phyloP scores from a whole-genome alignment of 148 eudicot species.

The Selenicereus undatus region DNA sequence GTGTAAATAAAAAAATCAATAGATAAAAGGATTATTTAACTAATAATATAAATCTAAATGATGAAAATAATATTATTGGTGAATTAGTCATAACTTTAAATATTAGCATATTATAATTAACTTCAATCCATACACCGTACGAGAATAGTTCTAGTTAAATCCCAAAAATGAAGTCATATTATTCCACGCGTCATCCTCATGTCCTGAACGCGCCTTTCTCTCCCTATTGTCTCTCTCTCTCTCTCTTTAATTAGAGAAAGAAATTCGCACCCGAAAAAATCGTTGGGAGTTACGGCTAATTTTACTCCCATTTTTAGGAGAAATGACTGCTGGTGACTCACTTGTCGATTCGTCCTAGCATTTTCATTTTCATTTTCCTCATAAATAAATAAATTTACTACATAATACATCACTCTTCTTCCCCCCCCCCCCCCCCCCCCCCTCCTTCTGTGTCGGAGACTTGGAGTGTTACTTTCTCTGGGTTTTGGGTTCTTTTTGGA shows the following conservation, averaged over 20 bases:
- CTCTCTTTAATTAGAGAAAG: not conserved
- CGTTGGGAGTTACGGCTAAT: constrained; percentile 21
- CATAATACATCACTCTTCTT: not conserved
- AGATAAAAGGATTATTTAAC: too few species aligned
- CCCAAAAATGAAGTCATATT: not conserved
- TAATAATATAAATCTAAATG: too few species aligned
- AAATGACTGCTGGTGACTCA: not conserved
- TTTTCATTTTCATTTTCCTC: constrained; percentile 4
- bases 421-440: constrained; percentile 13
- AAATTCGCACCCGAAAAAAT: not conserved
- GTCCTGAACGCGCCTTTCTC: not conserved
- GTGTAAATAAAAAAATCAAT: too few species aligned
- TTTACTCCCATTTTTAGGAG: constrained; percentile 8
- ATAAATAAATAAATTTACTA: constrained; percentile 4
- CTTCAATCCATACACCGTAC: too few species aligned
- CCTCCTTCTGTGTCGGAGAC: constrained; percentile 17
- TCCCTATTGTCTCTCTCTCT: not conserved
- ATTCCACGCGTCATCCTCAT: constrained; percentile 14
- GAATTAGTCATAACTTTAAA: too few species aligned
- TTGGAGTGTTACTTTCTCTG: constrained; percentile 21
- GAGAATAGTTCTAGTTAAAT: too few species aligned
- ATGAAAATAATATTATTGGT: too few species aligned
- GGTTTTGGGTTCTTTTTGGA: constrained; percentile 14
- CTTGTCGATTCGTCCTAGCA: not conserved
- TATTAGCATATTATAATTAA: too few species aligned